These are phyloP conservation scores for Xylariaceae sp. DNA, from an alignment of 2,329 filamentous ascomycete species.

Conservation along the genomic window DNA sequence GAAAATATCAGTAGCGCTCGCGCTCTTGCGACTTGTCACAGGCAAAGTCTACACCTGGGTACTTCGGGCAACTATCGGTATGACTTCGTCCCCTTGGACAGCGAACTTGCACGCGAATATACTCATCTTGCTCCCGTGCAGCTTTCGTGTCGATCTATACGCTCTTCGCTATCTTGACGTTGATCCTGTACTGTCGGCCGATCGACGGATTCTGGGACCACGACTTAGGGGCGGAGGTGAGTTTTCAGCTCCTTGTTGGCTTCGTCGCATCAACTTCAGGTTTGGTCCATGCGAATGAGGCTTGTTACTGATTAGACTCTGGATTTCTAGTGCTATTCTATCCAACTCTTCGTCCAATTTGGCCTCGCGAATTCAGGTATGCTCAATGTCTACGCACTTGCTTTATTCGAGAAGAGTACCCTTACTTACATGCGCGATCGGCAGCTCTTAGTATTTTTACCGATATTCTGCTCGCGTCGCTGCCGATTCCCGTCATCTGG, in stretches of 20 bases:
- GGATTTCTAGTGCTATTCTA: constrained; percentile 8
- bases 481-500: constrained; percentile 43
- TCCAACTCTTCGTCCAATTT: constrained; percentile 20
- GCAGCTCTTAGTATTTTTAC: constrained; percentile 41
- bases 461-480: constrained; percentile 42
- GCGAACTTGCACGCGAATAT: neutral
- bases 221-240: neutral
- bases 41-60: constrained; percentile 11
- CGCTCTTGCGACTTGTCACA: constrained; percentile 38
- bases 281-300: no score
- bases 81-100: constrained; percentile 1
- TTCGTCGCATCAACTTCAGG: no score
- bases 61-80: constrained; percentile 18
- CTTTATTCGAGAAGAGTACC: no score
- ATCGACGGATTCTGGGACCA: constrained; percentile 19
- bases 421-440: neutral
- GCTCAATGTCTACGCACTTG: constrained; percentile 1
- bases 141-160: constrained; percentile 19
- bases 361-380: constrained; percentile 20
- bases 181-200: constrained; percentile 20
- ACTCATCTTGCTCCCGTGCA: neutral
- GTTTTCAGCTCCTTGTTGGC: neutral
- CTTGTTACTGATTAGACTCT: neutral
- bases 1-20: constrained; percentile 46
- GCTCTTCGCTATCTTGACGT: constrained; percentile 18